These are phyloP conservation scores for Datura wrightii DNA, from an alignment of 257 asterid species.

Conservation along the genomic window DNA sequence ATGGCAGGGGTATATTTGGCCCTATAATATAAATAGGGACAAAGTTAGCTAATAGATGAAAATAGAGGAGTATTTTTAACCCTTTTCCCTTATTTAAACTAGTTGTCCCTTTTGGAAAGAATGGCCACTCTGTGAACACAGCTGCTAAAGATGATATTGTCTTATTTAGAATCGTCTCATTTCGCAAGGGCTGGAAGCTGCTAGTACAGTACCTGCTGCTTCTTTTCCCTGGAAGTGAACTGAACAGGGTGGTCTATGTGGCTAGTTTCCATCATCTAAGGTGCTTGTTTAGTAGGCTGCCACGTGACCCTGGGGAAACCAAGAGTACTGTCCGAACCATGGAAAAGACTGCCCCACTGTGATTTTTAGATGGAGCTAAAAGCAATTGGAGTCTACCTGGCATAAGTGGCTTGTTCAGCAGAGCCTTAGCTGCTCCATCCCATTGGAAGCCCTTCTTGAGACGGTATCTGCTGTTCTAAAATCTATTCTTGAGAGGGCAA, in stretches of 20 bases:
- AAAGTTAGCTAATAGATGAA: no score
- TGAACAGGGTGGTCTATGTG: slow-evolving; percentile 71
- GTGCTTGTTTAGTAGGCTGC: slow-evolving; percentile 60
- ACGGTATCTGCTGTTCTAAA: slow-evolving; percentile 63
- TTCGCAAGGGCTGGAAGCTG: slow-evolving; percentile 73
- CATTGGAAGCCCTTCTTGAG: slow-evolving; percentile 67
- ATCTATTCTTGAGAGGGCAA: slow-evolving; percentile 70
- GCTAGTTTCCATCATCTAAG: slow-evolving; percentile 76
- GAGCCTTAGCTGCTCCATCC: slow-evolving; percentile 77
- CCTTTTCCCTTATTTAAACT: slow-evolving; percentile 33
- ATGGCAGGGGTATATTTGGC: no score
- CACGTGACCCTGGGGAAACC: slow-evolving; percentile 46
- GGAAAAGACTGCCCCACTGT: slow-evolving; percentile 49
- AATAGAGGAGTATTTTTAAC: no score
- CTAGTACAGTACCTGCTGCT: slow-evolving; percentile 55
- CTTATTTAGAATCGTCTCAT: slow-evolving; percentile 63
- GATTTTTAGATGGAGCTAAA: slow-evolving; percentile 63
- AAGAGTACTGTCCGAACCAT: slow-evolving; percentile 41
- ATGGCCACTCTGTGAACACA: slow-evolving; percentile 53
- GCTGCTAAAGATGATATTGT: slow-evolving; percentile 60
- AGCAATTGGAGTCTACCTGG: slow-evolving; percentile 71
- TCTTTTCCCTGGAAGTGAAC: slow-evolving; percentile 61
- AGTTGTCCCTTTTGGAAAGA: slow-evolving; percentile 64
- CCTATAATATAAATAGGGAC: no score
- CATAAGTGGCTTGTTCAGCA: slow-evolving; percentile 70